phyloP scores from a whole-genome alignment of 352 stramenopile genomes.

The Elongisporangium prolatum region DNA sequence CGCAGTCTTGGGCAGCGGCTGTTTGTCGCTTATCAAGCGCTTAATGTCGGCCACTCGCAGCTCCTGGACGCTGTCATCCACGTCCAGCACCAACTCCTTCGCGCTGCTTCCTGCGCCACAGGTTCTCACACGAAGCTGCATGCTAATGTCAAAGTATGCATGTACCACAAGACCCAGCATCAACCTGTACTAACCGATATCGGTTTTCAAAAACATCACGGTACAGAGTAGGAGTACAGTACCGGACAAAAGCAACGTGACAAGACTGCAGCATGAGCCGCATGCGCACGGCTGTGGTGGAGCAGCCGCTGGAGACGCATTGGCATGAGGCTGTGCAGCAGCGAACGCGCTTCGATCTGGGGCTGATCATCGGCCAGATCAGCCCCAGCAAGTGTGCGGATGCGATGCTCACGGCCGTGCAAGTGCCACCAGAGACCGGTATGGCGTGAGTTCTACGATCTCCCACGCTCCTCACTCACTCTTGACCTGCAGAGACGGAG shows the following conservation, averaged over 20 bases:
- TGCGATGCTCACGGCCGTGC: conserved; percentile 38
- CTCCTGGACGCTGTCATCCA: background rate
- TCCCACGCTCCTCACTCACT: background rate
- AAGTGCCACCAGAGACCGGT: conserved; percentile 45
- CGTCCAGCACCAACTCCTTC: background rate
- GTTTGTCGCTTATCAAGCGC: background rate
- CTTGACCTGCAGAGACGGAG: conserved; percentile 19
- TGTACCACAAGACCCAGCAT: background rate
- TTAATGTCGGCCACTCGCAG: background rate
- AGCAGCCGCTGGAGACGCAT: conserved; percentile 16
- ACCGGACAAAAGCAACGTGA: background rate
- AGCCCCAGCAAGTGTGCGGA: conserved; percentile 26
- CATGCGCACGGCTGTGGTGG: conserved; percentile 23
- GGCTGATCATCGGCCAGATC: conserved; percentile 55
- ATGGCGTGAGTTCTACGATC: background rate
- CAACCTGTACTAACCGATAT: background rate
- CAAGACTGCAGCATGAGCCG: conserved; percentile 16
- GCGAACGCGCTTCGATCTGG: conserved; percentile 42
- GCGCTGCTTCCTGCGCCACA: background rate
- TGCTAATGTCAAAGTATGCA: background rate
- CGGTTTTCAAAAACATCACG: background rate
- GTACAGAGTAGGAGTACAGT: background rate
- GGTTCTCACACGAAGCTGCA: background rate
- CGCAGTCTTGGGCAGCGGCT: background rate
- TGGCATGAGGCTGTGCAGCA: conserved; percentile 16